Evolutionary conservation across 148 eudicot species (phyloP), one percentile per base, ranked within the genome.

Genomic region (Simmondsia chinensis): DNA sequence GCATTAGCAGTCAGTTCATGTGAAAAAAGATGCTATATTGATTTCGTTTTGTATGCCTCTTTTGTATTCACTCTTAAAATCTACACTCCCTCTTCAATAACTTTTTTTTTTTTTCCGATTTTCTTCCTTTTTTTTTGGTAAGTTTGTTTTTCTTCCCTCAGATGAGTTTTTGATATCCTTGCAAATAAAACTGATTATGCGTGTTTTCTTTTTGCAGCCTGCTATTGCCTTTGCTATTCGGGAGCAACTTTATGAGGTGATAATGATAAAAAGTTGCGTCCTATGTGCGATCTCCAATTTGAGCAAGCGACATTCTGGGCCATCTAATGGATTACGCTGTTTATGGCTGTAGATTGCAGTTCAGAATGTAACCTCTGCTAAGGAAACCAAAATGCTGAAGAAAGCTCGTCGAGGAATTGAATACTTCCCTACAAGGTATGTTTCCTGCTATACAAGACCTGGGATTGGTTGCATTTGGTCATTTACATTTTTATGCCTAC

Each of bases 201-300:
- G n/a, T n/a, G n/a, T n/a, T n/a, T n/a, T n/a, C n/a, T n/a, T 46
- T 56, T 61, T 65, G 64, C 95, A 91, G 97, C 97, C 95, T 61
- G 97, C 97, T 24, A 68, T 91, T 67, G 83, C 97, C 19, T 69
- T 85, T 70, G 79, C 95, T 21, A 91, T 91, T 27, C 75, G 97
- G 60, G 95, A 85, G 63, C 95, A 91, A 65, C 97, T 91, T 33
- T 91, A 82, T 40, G 94, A 91, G 97, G 97, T 91, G 21, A 42
- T 40, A 29, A 30, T 33, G 7, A 10, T 59, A 3, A 3, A 19
- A 30, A 3, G n/a, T n/a, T n/a, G n/a, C 19, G 11, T 27, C 7
- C 20, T 11, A 3, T 29, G 22, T 43, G 10, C 19, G 11, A 11
- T 48, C n/a, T 34, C 20, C 13, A 4, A 37, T 38, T 32, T 5